phyloP scores from a whole-genome alignment of 306 rosid genomes.

The Vicia sativa region DNA sequence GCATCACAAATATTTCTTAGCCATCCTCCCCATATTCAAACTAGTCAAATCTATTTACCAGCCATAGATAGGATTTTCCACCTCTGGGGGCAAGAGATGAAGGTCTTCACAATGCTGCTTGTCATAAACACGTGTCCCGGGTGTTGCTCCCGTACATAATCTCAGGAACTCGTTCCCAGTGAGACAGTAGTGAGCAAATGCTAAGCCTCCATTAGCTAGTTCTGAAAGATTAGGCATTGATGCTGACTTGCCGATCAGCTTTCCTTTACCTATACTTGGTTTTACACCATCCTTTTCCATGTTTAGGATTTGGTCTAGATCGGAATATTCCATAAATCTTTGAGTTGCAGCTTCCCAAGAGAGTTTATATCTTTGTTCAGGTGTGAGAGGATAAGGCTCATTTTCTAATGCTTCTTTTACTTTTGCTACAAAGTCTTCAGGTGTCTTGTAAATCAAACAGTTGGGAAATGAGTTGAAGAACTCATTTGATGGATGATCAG shows the following conservation, averaged over 20 bases:
- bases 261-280: slow-evolving; percentile 39
- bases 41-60: slow-evolving; percentile 56
- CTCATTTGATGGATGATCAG: slow-evolving; percentile 92
- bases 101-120: slow-evolving; percentile 91
- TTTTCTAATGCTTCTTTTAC: slow-evolving; percentile 86
- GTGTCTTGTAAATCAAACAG: slow-evolving; percentile 81
- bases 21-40: slow-evolving; percentile 1
- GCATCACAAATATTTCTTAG: slow-evolving; percentile 45
- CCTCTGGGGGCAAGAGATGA: slow-evolving; percentile 77
- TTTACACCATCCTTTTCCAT: slow-evolving; percentile 43
- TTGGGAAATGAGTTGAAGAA: slow-evolving; percentile 92
- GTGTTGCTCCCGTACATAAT: slow-evolving; percentile 83
- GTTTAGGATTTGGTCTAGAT: slow-evolving; percentile 65
- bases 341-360: slow-evolving; percentile 99
- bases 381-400: slow-evolving; percentile 87
- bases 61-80: slow-evolving; percentile 87
- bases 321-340: slow-evolving; percentile 86
- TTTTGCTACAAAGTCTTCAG: slow-evolving; percentile 85
- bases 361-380: slow-evolving; percentile 79
- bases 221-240: slow-evolving; percentile 66
- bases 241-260: slow-evolving; percentile 47
- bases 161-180: slow-evolving; percentile 91
- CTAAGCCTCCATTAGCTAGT: slow-evolving; percentile 85
- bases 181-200: slow-evolving; percentile 90
- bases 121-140: slow-evolving; percentile 88